Percentiles rank a stretch among this genome's conserved stretches.
These are phyloP conservation scores for Aspergillus sclerotioniger DNA, from an alignment of 495 filamentous ascomycete genomes.

Conservation along the genomic window DNA sequence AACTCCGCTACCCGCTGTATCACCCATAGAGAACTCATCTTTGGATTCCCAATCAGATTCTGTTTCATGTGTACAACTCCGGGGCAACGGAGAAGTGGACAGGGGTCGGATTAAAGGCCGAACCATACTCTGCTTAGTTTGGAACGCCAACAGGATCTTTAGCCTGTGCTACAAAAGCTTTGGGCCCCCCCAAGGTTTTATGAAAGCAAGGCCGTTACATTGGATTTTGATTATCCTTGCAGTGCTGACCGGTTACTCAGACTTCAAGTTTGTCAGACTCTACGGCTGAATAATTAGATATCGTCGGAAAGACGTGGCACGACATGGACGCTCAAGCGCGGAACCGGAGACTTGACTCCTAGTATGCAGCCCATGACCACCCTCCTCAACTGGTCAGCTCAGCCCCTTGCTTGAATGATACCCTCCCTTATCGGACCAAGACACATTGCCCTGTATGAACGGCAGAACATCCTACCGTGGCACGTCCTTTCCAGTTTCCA, in stretches of 20 bases:
- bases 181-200: no score
- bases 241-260: no score
- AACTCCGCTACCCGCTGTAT: slow-evolving; percentile 17
- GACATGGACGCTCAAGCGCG: background rate
- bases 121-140: no score
- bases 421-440: background rate
- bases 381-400: background rate
- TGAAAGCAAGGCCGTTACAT: no score
- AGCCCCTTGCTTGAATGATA: background rate
- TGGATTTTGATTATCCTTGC: no score
- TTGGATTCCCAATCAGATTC: slow-evolving; percentile 8
- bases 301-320: background rate
- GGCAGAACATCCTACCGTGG: no score
- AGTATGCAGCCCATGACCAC: background rate
- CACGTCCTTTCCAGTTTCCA: no score
- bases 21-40: slow-evolving; percentile 15
- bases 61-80: background rate
- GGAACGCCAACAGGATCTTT: no score
- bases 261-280: background rate
- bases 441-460: no score
- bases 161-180: no score
- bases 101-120: no score
- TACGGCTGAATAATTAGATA: background rate
- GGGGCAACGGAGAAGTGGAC: background rate
- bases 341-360: background rate